Evolutionary conservation across 768 basidiomycete species (phyloP).

Genomic region (Cyclocybe aegerita): DNA sequence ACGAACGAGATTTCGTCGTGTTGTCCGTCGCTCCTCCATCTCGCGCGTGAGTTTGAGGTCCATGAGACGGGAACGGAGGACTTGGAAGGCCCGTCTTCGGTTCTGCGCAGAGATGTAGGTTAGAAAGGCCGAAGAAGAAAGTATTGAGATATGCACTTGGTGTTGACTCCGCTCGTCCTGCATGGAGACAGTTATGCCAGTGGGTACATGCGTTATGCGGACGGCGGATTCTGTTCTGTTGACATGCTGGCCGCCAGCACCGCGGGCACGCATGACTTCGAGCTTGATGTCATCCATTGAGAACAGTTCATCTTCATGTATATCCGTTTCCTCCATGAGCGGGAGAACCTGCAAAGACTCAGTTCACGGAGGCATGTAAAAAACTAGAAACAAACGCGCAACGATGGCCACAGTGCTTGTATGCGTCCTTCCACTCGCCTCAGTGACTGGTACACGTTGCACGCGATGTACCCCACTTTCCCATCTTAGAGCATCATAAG

Average conservation of each 20-base stretch:
- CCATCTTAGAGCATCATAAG: slow-evolving; percentile 79
- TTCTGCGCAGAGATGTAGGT: slow-evolving; percentile 51
- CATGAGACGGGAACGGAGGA: slow-evolving; percentile 83
- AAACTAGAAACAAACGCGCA: slow-evolving; percentile 42
- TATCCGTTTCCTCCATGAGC: slow-evolving; percentile 63
- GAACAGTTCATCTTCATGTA: slow-evolving; percentile 63
- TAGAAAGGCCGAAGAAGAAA: neutral
- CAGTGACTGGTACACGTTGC: slow-evolving; percentile 91
- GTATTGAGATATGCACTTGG: slow-evolving; percentile 49
- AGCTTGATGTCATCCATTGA: slow-evolving; percentile 83
- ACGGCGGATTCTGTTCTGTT: slow-evolving; percentile 99
- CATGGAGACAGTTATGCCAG: slow-evolving; percentile 95
- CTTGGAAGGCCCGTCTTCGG: slow-evolving; percentile 87
- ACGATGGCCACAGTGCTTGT: slow-evolving; percentile 89
- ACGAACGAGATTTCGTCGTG: slow-evolving; percentile 71
- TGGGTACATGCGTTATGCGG: slow-evolving; percentile 87
- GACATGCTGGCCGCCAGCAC: slow-evolving; percentile 98
- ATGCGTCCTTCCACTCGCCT: slow-evolving; percentile 84
- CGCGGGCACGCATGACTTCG: slow-evolving; percentile 96
- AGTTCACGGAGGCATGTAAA: neutral
- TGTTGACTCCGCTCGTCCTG: slow-evolving; percentile 98
- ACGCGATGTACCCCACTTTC: slow-evolving; percentile 97
- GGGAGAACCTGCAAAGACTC: slow-evolving; percentile 73
- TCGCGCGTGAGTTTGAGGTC: slow-evolving; percentile 75
- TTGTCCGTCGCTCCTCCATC: slow-evolving; percentile 65